These are phyloP conservation scores for Ophiostoma tasmaniense DNA, from an alignment of 2,329 filamentous ascomycete species.

Conservation along the genomic window DNA sequence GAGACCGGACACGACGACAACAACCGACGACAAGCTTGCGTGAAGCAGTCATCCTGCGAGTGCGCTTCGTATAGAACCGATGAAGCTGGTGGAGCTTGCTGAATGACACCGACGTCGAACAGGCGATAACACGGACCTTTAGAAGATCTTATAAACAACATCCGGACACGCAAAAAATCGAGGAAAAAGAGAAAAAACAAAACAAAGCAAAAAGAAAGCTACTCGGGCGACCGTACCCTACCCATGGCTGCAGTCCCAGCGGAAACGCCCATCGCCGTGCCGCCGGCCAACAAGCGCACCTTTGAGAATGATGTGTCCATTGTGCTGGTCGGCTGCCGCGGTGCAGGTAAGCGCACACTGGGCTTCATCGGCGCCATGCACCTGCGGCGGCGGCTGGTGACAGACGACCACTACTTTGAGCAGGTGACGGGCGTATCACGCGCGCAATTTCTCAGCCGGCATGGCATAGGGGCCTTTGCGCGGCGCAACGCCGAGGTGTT, in stretches of 20 bases:
- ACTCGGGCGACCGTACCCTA: not conserved
- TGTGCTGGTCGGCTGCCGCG: conserved; percentile 61
- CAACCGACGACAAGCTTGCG: not conserved
- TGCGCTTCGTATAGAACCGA: not conserved
- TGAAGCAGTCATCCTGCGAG: not conserved
- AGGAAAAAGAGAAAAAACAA: too few species aligned
- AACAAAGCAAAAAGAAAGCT: too few species aligned
- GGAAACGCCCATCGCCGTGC: conserved; percentile 11
- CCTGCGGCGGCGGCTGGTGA: conserved; percentile 57
- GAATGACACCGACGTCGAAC: not conserved
- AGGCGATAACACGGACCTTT: not conserved
- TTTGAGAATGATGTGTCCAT: conserved; percentile 58
- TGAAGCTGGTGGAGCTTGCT: not conserved
- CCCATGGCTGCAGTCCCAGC: not conserved
- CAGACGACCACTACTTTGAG: conserved; percentile 59
- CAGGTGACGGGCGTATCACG: conserved; percentile 54
- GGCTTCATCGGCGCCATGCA: conserved; percentile 65
- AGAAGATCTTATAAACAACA: not conserved
- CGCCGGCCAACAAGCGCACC: conserved; percentile 31
- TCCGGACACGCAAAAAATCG: not conserved
- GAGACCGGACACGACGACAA: not conserved
- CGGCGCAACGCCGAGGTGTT: conserved; percentile 54
- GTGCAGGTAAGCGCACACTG: conserved; percentile 63
- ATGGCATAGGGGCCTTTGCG: conserved; percentile 54
- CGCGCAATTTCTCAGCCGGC: conserved; percentile 50